Conservation (phyloP, 306 rosid species). For the Inga leiocalycina region DNA sequence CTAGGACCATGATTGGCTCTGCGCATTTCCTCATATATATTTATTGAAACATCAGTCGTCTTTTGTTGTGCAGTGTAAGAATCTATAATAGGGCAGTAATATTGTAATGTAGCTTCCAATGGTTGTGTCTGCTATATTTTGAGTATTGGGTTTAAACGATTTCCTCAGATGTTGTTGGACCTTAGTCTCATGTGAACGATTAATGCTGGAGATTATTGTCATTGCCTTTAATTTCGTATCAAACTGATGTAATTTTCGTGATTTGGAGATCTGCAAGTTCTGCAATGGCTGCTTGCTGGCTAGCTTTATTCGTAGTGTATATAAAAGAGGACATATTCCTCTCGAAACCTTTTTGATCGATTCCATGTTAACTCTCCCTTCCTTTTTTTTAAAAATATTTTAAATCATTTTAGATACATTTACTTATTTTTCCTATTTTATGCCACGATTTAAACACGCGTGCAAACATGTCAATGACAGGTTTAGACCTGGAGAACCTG, state of each 20-base stretch:
- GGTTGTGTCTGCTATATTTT: slow-evolving; percentile 12
- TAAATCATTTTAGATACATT: no score
- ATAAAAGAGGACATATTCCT: not conserved
- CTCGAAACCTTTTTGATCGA: slow-evolving; percentile 5
- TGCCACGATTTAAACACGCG: no score
- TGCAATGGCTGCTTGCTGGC: not conserved
- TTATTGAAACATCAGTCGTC: not conserved
- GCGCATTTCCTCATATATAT: not conserved
- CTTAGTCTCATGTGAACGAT: not conserved
- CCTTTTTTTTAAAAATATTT: no score
- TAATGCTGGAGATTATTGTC: not conserved
- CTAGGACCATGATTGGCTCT: slow-evolving; percentile 61
- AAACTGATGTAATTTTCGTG: slow-evolving; percentile 4
- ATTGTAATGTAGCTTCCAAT: not conserved
- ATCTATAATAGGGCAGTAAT: slow-evolving; percentile 7
- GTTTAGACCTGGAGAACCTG: no score
- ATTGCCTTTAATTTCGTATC: not conserved
- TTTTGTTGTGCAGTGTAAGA: slow-evolving; percentile 30
- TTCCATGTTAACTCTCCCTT: not conserved
- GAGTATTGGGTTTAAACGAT: not conserved
- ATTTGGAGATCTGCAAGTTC: slow-evolving; percentile 24
- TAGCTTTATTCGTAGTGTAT: not conserved
- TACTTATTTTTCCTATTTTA: no score
- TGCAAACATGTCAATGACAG: no score
- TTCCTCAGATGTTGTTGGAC: slow-evolving; percentile 1